Base-by-base conservation (phyloP, 768 basidiomycete species). In the Amanita molliuscula region DNA sequence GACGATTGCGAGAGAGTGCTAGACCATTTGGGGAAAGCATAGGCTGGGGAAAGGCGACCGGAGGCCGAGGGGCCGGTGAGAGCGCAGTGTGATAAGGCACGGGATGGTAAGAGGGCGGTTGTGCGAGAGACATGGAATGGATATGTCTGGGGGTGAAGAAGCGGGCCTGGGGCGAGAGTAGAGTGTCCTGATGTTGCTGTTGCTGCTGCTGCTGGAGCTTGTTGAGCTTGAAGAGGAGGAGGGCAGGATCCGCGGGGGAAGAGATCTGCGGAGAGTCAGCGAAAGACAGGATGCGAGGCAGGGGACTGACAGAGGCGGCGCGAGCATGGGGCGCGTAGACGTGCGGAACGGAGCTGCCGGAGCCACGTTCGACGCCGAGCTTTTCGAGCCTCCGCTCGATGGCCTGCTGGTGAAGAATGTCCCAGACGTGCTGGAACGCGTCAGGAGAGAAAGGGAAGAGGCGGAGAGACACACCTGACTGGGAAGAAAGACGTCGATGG, bases 231-330 rank as follows among this genome's bases (percentile, higher is more conserved):
- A 84, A 89, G 55, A 80, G 75, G 16, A 92, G 70, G 20, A 92
- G 65, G 16, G 85, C 84, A 25, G 89, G 88, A 61, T 91, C 89
- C 3, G 88, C 88, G 25, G 89, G 88, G n/a, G 88, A 90, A 1
- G 89, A 91, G 65, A 91, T 87, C 89, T 92, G 59, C 45, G 44
- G 40, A 33, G 50, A 57, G 43, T 47, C n/a, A 36, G 46, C 53
- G 50, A 49, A 29, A 45, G 44, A 53, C 41, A 38, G 57, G 58
- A 64, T 57, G 60, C 60, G 58, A 55, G 44, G 36, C 4, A 51
- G 42, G 56, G 48, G 57, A 79, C 81, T 56, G 63, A 91, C 89
- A 55, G 88, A 91, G 48, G 88, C 84, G 52, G 89, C 87, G 53
- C 89, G 79, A 42, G 81, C 83, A 62, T 89, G 88, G 29, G 85